Base-by-base conservation (phyloP, 805 yeast genomes). In the Lipomyces yamadae region DNA sequence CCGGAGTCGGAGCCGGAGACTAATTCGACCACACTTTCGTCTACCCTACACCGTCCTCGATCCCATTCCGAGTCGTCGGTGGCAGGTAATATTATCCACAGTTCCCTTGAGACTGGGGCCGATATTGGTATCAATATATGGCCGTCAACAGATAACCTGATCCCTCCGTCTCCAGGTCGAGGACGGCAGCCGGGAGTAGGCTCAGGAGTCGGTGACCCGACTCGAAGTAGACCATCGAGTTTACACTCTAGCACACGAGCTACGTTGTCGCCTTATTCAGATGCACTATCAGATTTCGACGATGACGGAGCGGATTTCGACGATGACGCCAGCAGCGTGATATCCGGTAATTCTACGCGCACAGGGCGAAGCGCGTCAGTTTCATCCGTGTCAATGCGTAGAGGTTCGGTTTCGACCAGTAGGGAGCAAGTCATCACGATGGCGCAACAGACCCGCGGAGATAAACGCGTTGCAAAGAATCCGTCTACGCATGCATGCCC, bases 401-500 rank as follows among this genome's bases (percentile, higher is more conserved):
- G 67, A 18, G 45, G 37, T 0, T 39, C 61, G 13, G 35, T 50
- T 3, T 62, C 65, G 15, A 55, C 65, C 54, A 30, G 60, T 70
- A 61, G 88, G 48, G 89, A 88, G 70, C 84, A 88, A 73, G 84
- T 88, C 81, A 77, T 87, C 29, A 91, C 87, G 72, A 78, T 89
- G 63, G 92, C 92, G 1, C 81, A 86, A 10, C 86, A 90, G 0
- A 80, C 81, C 35, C 83, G 81, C 54, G 75, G 84, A 2, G 80
- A 84, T 58, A 84, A 84, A 74, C 78, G 90, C 32, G 81, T 84
- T 5, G 92, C 89, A 72, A 89, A 88, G 68, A 88, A 88, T 74
- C 94, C 94, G 0, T 85, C 90, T 33, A 82, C 86, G 7, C 90
- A 85, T 77, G 89, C 76, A 79, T 94, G 98, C 77, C 87, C 88